Conservation (phyloP, 2,329 filamentous ascomycete species). For the Trichophyton rubrum region DNA sequence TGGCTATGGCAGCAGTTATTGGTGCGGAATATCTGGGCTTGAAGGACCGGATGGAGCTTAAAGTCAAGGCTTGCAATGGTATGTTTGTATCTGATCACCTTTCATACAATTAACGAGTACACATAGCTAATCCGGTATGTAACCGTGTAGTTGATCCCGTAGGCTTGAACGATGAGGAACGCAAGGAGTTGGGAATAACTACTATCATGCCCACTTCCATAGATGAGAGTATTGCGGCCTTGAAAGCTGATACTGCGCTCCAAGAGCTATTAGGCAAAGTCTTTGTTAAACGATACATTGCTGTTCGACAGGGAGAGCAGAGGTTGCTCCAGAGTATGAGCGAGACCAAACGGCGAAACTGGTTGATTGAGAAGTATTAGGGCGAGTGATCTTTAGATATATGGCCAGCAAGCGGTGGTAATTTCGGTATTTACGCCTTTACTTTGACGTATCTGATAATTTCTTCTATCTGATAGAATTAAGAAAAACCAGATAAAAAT, state of each 20-base stretch:
- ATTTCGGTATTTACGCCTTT: not conserved
- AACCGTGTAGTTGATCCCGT: constrained; percentile 23
- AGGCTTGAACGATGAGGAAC: constrained; percentile 19
- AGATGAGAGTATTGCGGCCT: constrained; percentile 22
- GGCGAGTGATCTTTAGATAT: not conserved
- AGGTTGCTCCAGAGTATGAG: constrained; percentile 22
- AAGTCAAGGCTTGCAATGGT: constrained; percentile 5
- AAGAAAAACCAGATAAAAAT: no score
- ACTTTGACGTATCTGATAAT: not conserved
- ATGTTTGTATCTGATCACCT: not conserved
- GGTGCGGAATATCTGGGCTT: constrained; percentile 15
- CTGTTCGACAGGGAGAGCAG: constrained; percentile 26
- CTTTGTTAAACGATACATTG: constrained; percentile 18
- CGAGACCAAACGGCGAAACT: constrained; percentile 22
- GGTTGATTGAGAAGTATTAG: constrained; percentile 31
- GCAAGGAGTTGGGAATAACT: constrained; percentile 27
- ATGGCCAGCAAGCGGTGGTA: not conserved
- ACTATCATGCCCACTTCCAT: constrained; percentile 25
- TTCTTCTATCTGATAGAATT: not conserved
- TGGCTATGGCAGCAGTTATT: constrained; percentile 16
- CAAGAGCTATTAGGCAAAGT: constrained; percentile 20
- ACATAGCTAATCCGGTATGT: not conserved
- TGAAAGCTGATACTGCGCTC: constrained; percentile 22
- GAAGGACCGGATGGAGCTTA: not conserved
- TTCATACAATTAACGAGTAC: not conserved